Conservation (phyloP, 352 stramenopile genomes). For the Albugo candida region DNA sequence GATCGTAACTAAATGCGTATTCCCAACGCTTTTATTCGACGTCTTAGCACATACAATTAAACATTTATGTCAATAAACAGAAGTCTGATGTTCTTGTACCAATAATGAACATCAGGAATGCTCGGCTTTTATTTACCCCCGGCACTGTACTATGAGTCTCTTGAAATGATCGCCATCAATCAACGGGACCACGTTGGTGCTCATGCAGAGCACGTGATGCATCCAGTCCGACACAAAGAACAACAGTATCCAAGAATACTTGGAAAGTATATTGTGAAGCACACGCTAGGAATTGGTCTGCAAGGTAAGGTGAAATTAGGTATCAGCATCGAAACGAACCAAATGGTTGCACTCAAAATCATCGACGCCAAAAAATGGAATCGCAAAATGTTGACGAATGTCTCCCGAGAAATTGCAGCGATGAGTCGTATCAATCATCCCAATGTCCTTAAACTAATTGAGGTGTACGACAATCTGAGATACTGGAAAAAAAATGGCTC, state of each 20-base stretch:
- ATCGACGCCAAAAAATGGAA: slow-evolving; percentile 70
- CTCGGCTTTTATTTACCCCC: too few relatives aligned
- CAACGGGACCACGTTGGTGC: too few relatives aligned
- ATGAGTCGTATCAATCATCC: slow-evolving; percentile 75
- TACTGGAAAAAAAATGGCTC: slow-evolving; percentile 58
- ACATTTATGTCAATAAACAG: too few relatives aligned
- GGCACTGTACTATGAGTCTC: too few relatives aligned
- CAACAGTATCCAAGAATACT: slow-evolving; percentile 22
- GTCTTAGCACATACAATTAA: too few relatives aligned
- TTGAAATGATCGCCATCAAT: too few relatives aligned
- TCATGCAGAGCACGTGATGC: too few relatives aligned
- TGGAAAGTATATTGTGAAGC: slow-evolving; percentile 49
- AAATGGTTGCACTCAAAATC: slow-evolving; percentile 81
- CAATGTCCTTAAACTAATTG: slow-evolving; percentile 69
- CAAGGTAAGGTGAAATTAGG: slow-evolving; percentile 81
- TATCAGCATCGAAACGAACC: slow-evolving; percentile 46
- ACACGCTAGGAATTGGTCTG: slow-evolving; percentile 62
- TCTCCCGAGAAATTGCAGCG: slow-evolving; percentile 77
- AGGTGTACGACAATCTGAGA: slow-evolving; percentile 41
- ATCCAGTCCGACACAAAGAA: not conserved
- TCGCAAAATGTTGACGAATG: slow-evolving; percentile 63
- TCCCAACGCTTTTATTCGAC: too few relatives aligned
- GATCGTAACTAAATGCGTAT: too few relatives aligned
- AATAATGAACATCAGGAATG: too few relatives aligned
- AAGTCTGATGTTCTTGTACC: too few relatives aligned